These are phyloP conservation scores for Yamadazyma kanchanaburiensis DNA, from an alignment of 1,139 yeast species.

Conservation along the genomic window DNA sequence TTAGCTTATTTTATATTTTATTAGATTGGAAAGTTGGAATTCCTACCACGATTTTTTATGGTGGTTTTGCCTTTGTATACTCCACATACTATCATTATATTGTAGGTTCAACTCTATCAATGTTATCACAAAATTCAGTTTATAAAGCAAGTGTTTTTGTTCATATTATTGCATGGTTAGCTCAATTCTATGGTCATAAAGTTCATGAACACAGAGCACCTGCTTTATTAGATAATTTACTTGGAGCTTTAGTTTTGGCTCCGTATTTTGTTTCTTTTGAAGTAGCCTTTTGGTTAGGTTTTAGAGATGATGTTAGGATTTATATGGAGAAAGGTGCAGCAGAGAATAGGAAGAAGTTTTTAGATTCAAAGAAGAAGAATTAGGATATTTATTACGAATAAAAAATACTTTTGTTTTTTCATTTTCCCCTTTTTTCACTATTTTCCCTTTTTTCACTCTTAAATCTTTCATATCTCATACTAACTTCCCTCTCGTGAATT, in stretches of 20 bases:
- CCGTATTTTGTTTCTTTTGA: slow-evolving; percentile 89
- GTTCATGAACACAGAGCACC: slow-evolving; percentile 81
- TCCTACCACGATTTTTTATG: slow-evolving; percentile 31
- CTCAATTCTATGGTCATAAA: slow-evolving; percentile 90
- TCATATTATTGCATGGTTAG: slow-evolving; percentile 66
- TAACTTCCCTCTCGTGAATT: slow-evolving; percentile 58
- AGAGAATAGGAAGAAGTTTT: slow-evolving; percentile 23
- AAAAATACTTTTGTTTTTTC: slow-evolving; percentile 1
- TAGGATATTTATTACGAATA: neutral
- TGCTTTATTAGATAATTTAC: slow-evolving; percentile 75
- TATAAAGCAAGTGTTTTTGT: slow-evolving; percentile 25
- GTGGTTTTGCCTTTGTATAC: slow-evolving; percentile 16
- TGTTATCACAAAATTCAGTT: slow-evolving; percentile 12
- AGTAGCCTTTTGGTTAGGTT: slow-evolving; percentile 64
- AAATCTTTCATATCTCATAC: slow-evolving; percentile 27
- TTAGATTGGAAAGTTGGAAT: slow-evolving; percentile 45
- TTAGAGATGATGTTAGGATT: slow-evolving; percentile 49
- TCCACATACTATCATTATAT: slow-evolving; percentile 31
- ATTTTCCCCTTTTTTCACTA: slow-evolving; percentile 2
- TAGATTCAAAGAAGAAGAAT: slow-evolving; percentile 3
- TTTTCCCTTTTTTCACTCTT: too few species aligned
- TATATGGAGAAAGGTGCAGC: slow-evolving; percentile 55
- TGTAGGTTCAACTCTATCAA: slow-evolving; percentile 15
- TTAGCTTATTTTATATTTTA: slow-evolving; percentile 38
- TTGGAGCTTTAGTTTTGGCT: slow-evolving; percentile 85